These are phyloP conservation scores for Biancaea sappan DNA, from an alignment of 306 rosid species.

Conservation along the genomic window DNA sequence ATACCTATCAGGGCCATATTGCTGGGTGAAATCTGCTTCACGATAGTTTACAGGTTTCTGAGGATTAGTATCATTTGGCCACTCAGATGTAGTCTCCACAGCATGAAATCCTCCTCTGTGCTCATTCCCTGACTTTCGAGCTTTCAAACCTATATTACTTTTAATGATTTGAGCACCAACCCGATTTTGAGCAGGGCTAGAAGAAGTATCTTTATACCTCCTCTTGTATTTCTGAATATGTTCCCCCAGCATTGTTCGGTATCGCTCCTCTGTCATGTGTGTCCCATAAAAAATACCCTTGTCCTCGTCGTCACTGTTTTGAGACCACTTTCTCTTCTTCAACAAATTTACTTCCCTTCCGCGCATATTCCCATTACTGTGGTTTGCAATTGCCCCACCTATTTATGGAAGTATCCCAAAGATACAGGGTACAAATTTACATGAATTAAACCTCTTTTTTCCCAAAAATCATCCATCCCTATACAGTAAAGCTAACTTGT, in stretches of 20 bases:
- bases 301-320: conserved; percentile 70
- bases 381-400: conserved; percentile 61
- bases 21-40: conserved; percentile 51
- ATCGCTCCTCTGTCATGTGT: conserved; percentile 75
- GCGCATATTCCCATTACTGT: conserved; percentile 64
- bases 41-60: conserved; percentile 59
- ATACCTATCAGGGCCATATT: conserved; percentile 64
- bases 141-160: conserved; percentile 52
- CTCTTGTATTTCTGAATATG: conserved; percentile 86
- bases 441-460: conserved; percentile 24
- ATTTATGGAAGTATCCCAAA: conserved; percentile 39
- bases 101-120: conserved; percentile 60
- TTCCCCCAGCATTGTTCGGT: conserved; percentile 93
- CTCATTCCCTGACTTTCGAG: conserved; percentile 65
- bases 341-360: conserved; percentile 56
- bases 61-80: conserved; percentile 61
- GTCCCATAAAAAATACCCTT: conserved; percentile 56
- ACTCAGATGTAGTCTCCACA: conserved; percentile 60
- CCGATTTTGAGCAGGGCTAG: conserved; percentile 58
- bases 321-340: conserved; percentile 67
- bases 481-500: conserved; percentile 4
- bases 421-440: conserved; percentile 27
- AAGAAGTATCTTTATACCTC: conserved; percentile 75
- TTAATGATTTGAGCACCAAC: conserved; percentile 50
- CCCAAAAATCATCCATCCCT: conserved; percentile 24